These are phyloP conservation scores for Conticribra guillardii DNA, from an alignment of 108 stramenopile species.

Conservation along the genomic window DNA sequence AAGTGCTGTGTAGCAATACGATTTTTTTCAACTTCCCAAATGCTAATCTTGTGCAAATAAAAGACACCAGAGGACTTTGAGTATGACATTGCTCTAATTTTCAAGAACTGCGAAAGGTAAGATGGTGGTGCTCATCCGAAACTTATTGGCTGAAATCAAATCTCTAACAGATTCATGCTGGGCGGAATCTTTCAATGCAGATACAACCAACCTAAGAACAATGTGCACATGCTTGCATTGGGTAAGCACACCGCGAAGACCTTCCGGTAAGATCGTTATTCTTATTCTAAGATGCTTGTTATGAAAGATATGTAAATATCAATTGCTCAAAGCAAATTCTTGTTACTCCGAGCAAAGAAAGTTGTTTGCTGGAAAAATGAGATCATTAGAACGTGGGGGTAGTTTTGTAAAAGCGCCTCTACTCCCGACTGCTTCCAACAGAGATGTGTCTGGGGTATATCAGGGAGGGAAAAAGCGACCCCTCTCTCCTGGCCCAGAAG, in stretches of 20 bases:
- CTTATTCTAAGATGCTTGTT: background rate
- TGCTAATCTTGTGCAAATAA: background rate
- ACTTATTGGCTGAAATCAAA: background rate
- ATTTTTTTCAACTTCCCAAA: slow-evolving; percentile 4
- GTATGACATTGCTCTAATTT: slow-evolving; percentile 78
- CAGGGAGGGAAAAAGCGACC: slow-evolving; percentile 42
- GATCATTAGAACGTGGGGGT: slow-evolving; percentile 49
- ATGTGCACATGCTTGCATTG: slow-evolving; percentile 69
- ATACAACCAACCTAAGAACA: slow-evolving; percentile 68
- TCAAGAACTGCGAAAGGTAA: slow-evolving; percentile 71
- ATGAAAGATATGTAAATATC: too few species aligned
- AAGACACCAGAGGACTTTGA: slow-evolving; percentile 74
- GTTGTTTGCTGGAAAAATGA: slow-evolving; percentile 63
- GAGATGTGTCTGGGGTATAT: slow-evolving; percentile 7
- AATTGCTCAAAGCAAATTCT: too few species aligned
- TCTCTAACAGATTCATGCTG: background rate
- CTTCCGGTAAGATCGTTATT: slow-evolving; percentile 49
- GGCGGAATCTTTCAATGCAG: background rate
- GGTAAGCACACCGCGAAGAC: slow-evolving; percentile 69
- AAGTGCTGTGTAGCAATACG: background rate
- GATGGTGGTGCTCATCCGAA: background rate
- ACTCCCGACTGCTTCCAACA: slow-evolving; percentile 32
- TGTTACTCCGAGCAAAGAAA: slow-evolving; percentile 24
- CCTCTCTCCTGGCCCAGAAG: slow-evolving; percentile 33
- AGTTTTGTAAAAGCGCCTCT: slow-evolving; percentile 21